phyloP scores from a whole-genome alignment of 78 protist genomes.

The Chrysochromulina parva region DNA sequence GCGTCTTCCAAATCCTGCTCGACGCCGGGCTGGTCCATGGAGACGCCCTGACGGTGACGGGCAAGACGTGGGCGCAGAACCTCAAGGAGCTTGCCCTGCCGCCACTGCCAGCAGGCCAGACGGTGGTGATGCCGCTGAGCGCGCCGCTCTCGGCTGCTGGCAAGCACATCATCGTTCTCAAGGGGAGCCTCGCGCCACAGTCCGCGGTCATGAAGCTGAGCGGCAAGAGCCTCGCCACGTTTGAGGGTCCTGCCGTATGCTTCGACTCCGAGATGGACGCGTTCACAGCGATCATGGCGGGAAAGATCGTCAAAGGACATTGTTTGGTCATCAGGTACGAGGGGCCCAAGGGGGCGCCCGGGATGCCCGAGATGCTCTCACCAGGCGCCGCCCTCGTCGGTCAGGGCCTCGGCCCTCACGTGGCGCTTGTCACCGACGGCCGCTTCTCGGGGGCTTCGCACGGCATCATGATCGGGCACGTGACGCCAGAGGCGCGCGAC shows the following conservation, averaged over 20 bases:
- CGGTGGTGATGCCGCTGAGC: background rate
- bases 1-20: background rate
- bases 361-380: background rate
- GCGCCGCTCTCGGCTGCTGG: background rate
- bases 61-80: background rate
- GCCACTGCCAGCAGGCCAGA: too few species aligned
- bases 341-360: background rate
- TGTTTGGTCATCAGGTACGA: background rate
- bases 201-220: background rate
- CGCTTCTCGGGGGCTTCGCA: slow-evolving; percentile 6
- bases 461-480: background rate
- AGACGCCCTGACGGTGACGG: background rate
- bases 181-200: background rate
- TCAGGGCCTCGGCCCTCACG: background rate
- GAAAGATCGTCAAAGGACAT: background rate
- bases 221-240: background rate
- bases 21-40: background rate
- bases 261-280: background rate
- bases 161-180: background rate
- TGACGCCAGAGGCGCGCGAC: background rate
- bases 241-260: background rate
- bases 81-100: background rate
- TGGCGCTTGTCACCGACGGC: background rate
- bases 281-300: background rate
- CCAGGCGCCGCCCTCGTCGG: background rate